These are phyloP conservation scores for Boletus coffeatus DNA, from an alignment of 1,284 basidiomycete genomes.

Conservation along the genomic window DNA sequence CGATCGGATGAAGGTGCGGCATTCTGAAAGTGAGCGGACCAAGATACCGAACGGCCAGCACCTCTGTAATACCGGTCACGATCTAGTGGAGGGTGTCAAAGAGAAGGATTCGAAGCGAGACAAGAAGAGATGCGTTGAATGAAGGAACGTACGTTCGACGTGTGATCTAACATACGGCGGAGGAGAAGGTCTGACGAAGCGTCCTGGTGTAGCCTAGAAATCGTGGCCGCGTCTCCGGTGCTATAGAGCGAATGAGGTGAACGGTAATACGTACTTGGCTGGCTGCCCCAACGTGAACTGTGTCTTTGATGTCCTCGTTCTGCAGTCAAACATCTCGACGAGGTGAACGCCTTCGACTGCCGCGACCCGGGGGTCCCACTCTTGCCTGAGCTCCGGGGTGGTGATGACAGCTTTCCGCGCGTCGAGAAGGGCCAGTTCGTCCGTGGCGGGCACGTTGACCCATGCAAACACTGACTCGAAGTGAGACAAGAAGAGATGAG, in stretches of 20 bases:
- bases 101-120: constrained; percentile 8
- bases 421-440: too few species aligned
- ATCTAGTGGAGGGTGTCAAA: too few species aligned
- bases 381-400: too few species aligned
- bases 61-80: too few species aligned
- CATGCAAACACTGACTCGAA: constrained; percentile 40
- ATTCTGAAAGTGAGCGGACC: too few species aligned
- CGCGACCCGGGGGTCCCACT: too few species aligned
- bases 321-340: too few species aligned
- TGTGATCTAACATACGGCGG: constrained; percentile 92
- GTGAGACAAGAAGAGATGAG: constrained; percentile 12
- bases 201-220: constrained; percentile 81
- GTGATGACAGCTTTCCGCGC: too few species aligned
- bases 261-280: constrained; percentile 65
- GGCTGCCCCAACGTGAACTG: constrained; percentile 96
- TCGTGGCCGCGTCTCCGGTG: constrained; percentile 89
- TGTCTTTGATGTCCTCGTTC: constrained; percentile 81
- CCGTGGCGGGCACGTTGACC: too few species aligned
- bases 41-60: too few species aligned
- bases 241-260: constrained; percentile 37
- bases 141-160: constrained; percentile 57
- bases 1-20: too few species aligned
- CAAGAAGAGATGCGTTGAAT: constrained; percentile 6
- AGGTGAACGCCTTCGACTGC: too few species aligned
- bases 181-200: constrained; percentile 51